A percentile compares a stretch with the other conserved stretches of the same genome.
phyloP scores from a whole-genome alignment of 495 filamentous ascomycete species.

The Daldinia bambusicola region DNA sequence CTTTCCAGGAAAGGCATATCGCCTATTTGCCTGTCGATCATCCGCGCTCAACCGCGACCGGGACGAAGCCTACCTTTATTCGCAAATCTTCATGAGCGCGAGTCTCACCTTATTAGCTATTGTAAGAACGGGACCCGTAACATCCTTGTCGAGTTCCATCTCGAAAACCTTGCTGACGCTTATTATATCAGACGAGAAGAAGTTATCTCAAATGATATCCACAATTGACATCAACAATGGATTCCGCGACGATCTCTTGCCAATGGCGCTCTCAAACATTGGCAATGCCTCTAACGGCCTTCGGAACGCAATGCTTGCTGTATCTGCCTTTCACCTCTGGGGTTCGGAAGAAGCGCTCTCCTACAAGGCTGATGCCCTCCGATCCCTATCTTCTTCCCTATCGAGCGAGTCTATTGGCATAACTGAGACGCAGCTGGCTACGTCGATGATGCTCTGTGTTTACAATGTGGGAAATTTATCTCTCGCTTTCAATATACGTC shows the following conservation, averaged over 20 bases:
- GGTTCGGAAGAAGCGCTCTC: slow-evolving; percentile 45
- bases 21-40: slow-evolving; percentile 39
- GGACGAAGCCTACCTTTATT: slow-evolving; percentile 41
- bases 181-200: slow-evolving; percentile 41
- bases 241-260: slow-evolving; percentile 49
- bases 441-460: slow-evolving; percentile 54
- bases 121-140: slow-evolving; percentile 34
- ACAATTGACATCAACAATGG: slow-evolving; percentile 51
- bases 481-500: not conserved
- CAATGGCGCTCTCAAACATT: slow-evolving; percentile 46
- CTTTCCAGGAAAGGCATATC: slow-evolving; percentile 44
- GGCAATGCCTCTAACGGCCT: slow-evolving; percentile 47
- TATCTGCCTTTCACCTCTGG: slow-evolving; percentile 50
- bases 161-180: slow-evolving; percentile 20
- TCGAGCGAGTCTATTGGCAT: slow-evolving; percentile 41
- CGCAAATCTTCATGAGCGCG: slow-evolving; percentile 41
- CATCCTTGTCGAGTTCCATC: not conserved
- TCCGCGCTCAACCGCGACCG: slow-evolving; percentile 40
- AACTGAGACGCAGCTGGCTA: slow-evolving; percentile 50
- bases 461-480: slow-evolving; percentile 46
- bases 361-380: slow-evolving; percentile 50
- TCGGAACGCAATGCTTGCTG: slow-evolving; percentile 51
- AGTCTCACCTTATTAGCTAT: slow-evolving; percentile 47
- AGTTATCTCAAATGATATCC: slow-evolving; percentile 51
- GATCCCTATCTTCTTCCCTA: slow-evolving; percentile 47